These are phyloP conservation scores for Lagerstroemia speciosa DNA, from an alignment of 345 rosid genomes.

Conservation along the genomic window DNA sequence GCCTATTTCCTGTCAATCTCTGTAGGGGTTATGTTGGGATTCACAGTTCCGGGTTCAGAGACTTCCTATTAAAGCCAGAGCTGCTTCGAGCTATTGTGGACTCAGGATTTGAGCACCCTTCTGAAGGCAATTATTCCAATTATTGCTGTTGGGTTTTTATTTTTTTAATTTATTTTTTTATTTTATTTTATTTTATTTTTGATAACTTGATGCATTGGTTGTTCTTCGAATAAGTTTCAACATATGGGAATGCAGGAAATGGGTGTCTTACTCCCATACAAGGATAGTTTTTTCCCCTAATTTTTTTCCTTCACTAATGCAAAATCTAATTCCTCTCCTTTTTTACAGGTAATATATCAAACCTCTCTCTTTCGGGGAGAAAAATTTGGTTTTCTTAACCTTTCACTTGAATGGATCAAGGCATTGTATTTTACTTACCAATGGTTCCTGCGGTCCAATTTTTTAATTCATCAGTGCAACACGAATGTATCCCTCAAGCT, in stretches of 20 bases:
- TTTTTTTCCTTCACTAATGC: constrained; percentile 9
- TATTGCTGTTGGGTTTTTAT: neutral
- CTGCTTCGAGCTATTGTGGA: constrained; percentile 95
- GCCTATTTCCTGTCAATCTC: neutral
- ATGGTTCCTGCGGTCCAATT: constrained; percentile 65
- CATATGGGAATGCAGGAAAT: neutral
- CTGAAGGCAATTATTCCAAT: constrained; percentile 57
- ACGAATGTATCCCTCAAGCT: constrained; percentile 99
- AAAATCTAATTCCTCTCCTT: constrained; percentile 1
- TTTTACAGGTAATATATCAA: constrained; percentile 51
- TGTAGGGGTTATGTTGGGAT: constrained; percentile 92
- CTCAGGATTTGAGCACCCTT: constrained; percentile 99
- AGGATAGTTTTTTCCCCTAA: neutral
- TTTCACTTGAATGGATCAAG: constrained; percentile 51
- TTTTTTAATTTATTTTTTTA: no score
- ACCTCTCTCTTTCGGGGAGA: constrained; percentile 52
- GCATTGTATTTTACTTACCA: constrained; percentile 69
- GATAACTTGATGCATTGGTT: neutral
- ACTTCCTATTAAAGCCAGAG: constrained; percentile 98
- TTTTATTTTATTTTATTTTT: no score
- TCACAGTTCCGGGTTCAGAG: constrained; percentile 99
- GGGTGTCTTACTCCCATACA: neutral
- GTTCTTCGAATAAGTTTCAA: neutral
- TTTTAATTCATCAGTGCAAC: constrained; percentile 96
- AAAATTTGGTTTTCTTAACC: constrained; percentile 51